phyloP scores from a whole-genome alignment of 2,329 filamentous ascomycete species.

The Sporothrix euskadiensis region DNA sequence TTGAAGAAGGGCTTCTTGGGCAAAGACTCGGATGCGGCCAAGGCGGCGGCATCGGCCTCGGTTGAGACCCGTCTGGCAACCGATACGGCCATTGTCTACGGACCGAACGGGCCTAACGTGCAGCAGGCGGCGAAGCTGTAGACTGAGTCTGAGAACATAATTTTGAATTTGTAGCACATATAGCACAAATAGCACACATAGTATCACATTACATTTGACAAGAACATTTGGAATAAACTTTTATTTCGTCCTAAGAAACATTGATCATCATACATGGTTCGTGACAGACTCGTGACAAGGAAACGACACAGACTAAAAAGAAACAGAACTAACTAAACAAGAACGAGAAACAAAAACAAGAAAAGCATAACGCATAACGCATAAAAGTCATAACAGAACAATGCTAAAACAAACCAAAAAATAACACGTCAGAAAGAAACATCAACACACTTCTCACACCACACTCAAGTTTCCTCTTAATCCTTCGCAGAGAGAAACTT shows the following conservation, averaged over 20 bases:
- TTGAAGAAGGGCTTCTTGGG: conserved; percentile 36
- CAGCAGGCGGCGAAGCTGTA: conserved; percentile 19
- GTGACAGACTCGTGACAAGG: conserved; percentile 1
- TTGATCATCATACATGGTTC: conserved; percentile 19
- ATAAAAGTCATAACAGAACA: neutral
- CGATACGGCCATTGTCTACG: conserved; percentile 44
- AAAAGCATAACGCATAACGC: neutral
- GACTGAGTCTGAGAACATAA: neutral
- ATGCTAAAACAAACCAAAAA: neutral
- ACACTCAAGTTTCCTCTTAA: neutral
- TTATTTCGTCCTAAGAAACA: neutral
- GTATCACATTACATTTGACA: neutral
- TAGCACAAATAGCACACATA: neutral
- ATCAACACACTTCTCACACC: too few relatives aligned
- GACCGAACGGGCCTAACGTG: conserved; percentile 29
- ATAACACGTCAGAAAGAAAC: neutral
- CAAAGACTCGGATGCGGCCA: conserved; percentile 32
- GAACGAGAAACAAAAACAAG: neutral
- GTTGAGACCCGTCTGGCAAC: conserved; percentile 37
- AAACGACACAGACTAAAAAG: neutral
- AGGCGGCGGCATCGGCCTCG: conserved; percentile 19
- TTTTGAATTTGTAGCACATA: neutral
- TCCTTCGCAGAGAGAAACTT: conserved; percentile 27
- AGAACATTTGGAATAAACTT: neutral
- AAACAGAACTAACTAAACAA: neutral